Evolutionary conservation across 2,329 filamentous ascomycete species (phyloP).

Genomic region (Cercospora sojina): DNA sequence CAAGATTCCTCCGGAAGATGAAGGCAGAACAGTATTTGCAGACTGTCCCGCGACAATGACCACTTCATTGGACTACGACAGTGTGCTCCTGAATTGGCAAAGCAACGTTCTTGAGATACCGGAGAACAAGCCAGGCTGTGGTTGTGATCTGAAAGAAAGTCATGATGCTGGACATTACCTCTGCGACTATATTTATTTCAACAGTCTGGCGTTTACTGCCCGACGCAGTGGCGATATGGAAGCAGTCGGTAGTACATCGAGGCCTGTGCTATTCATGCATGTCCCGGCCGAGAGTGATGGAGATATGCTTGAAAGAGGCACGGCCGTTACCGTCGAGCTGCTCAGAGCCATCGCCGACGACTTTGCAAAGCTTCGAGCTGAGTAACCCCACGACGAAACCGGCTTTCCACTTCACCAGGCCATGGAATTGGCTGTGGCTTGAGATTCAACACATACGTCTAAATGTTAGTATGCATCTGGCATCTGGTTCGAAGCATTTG

Average conservation of each 20-base stretch:
- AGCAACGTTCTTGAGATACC: conserved; percentile 30
- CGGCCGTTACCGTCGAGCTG: conserved; percentile 34
- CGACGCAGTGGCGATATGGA: conserved; percentile 26
- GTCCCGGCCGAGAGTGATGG: conserved; percentile 42
- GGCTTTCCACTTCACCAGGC: not conserved
- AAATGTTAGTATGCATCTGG: not conserved
- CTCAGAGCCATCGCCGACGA: conserved; percentile 40
- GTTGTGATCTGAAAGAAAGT: conserved; percentile 38
- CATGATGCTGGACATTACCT: conserved; percentile 46
- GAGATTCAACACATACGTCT: not conserved
- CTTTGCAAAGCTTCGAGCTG: conserved; percentile 19
- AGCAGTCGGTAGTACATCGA: conserved; percentile 19
- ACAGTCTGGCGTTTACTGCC: conserved; percentile 40
- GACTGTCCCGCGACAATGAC: conserved; percentile 35
- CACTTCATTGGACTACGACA: conserved; percentile 35
- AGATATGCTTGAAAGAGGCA: conserved; percentile 37
- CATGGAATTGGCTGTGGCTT: not conserved
- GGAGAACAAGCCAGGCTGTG: conserved; percentile 30
- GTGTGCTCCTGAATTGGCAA: conserved; percentile 36
- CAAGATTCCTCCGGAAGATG: conserved; percentile 31
- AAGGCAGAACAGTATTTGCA: conserved; percentile 27
- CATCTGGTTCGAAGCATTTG: not conserved
- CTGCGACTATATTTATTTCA: conserved; percentile 49
- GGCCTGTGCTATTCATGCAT: conserved; percentile 46
- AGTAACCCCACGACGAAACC: too few relatives aligned